Conservation (phyloP, 2,329 filamentous ascomycete genomes). For the Chrysoporthe austroafricana region DNA sequence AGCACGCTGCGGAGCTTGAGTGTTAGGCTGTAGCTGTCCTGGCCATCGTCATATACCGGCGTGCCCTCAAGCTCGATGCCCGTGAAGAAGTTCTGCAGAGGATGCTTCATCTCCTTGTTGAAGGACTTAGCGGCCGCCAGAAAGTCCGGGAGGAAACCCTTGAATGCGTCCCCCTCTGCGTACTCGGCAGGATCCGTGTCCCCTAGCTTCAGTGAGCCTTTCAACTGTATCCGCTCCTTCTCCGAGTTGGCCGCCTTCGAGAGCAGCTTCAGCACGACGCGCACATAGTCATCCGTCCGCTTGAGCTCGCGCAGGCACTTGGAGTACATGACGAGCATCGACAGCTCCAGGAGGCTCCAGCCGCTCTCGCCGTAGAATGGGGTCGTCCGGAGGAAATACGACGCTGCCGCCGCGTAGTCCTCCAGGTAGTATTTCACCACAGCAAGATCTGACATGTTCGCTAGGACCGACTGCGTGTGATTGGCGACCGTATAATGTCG, state of each 20-base stretch:
- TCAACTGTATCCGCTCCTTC: constrained; percentile 50
- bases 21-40: constrained; percentile 75
- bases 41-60: constrained; percentile 69
- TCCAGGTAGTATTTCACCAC: constrained; percentile 77
- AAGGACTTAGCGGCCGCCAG: constrained; percentile 50
- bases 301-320: constrained; percentile 78
- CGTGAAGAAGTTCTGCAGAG: constrained; percentile 75
- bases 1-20: constrained; percentile 74
- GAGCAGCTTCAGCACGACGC: constrained; percentile 73
- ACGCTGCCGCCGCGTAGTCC: constrained; percentile 74
- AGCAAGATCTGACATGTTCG: constrained; percentile 82
- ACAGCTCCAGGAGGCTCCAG: constrained; percentile 80
- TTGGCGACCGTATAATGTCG: constrained; percentile 82
- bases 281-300: constrained; percentile 78
- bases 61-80: constrained; percentile 69
- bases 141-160: constrained; percentile 53
- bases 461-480: constrained; percentile 76
- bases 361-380: constrained; percentile 77
- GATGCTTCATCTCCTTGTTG: constrained; percentile 64
- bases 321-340: constrained; percentile 84
- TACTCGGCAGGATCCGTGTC: constrained; percentile 32
- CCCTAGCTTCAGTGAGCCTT: constrained; percentile 41
- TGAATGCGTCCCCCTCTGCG: constrained; percentile 45
- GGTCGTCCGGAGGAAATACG: constrained; percentile 77
- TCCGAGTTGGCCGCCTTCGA: constrained; percentile 66